These are phyloP conservation scores for Abrus pulchellus DNA, from an alignment of 306 rosid genomes.

Conservation along the genomic window DNA sequence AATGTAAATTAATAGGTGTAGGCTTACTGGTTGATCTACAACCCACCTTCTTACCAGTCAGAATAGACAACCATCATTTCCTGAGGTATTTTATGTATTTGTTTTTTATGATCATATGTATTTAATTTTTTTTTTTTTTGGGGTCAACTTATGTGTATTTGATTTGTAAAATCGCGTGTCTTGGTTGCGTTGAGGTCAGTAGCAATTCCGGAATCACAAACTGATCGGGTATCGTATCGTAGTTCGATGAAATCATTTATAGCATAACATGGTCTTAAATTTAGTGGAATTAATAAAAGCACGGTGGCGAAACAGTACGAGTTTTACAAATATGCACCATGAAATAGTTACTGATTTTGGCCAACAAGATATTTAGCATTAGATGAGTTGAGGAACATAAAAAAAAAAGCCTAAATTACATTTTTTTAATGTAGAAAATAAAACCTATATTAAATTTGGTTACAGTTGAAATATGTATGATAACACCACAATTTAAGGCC, in stretches of 20 bases:
- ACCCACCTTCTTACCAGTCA: constrained; percentile 28
- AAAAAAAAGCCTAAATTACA: not conserved
- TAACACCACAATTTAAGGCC: constrained; percentile 1
- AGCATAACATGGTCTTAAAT: not conserved
- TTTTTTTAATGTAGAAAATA: too few relatives aligned
- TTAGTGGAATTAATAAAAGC: not conserved
- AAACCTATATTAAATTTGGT: not conserved
- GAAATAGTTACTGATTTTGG: not conserved
- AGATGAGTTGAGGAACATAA: not conserved
- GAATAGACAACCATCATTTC: constrained; percentile 22
- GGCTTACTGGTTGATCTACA: constrained; percentile 37
- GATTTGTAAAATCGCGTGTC: not conserved
- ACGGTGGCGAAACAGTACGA: not conserved
- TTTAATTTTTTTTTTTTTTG: too few relatives aligned
- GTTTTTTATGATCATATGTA: not conserved
- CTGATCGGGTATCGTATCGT: not conserved
- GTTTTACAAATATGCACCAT: constrained; percentile 8
- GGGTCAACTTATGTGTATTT: constrained; percentile 15
- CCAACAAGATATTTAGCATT: constrained; percentile 24
- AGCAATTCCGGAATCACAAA: not conserved
- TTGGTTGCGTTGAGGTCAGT: constrained; percentile 4
- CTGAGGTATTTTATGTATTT: constrained; percentile 41
- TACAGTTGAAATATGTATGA: not conserved
- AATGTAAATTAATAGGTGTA: constrained; percentile 45
- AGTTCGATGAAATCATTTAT: not conserved